Conservation (phyloP, 805 yeast species). For the Wickerhamomyces tratensis region DNA sequence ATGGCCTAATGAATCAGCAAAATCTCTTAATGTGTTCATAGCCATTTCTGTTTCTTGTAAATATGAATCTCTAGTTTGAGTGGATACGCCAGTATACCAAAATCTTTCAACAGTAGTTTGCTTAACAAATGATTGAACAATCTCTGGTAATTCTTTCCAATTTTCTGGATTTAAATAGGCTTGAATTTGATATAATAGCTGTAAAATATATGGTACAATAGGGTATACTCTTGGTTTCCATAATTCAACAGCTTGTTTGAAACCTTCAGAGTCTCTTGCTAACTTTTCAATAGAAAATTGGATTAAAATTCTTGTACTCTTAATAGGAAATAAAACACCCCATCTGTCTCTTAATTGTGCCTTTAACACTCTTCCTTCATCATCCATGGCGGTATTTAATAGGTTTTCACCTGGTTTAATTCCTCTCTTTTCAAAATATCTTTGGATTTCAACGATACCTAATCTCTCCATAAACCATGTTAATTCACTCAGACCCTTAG, state of each 20-base stretch:
- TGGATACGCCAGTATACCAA: slow-evolving; percentile 98
- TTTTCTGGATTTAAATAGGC: slow-evolving; percentile 90
- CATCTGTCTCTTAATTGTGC: slow-evolving; percentile 79
- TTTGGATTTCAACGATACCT: slow-evolving; percentile 90
- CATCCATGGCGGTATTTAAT: slow-evolving; percentile 79
- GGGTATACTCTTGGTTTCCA: slow-evolving; percentile 95
- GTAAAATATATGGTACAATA: slow-evolving; percentile 82
- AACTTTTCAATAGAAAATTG: slow-evolving; percentile 93
- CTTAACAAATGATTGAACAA: slow-evolving; percentile 86
- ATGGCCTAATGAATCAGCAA: slow-evolving; percentile 97
- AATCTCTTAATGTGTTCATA: slow-evolving; percentile 86
- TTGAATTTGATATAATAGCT: slow-evolving; percentile 81
- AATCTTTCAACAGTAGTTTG: slow-evolving; percentile 87
- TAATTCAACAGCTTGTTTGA: slow-evolving; percentile 49
- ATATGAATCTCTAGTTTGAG: slow-evolving; percentile 88
- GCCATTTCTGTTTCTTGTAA: slow-evolving; percentile 93
- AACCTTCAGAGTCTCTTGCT: slow-evolving; percentile 69
- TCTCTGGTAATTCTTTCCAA: slow-evolving; percentile 80
- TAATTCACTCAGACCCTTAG: slow-evolving; percentile 78
- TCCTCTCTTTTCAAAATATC: slow-evolving; percentile 75
- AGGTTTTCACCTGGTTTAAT: slow-evolving; percentile 72
- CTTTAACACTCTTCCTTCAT: slow-evolving; percentile 68
- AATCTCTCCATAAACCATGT: slow-evolving; percentile 98
- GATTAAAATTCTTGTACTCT: slow-evolving; percentile 90
- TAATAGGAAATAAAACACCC: slow-evolving; percentile 89